phyloP scores from a whole-genome alignment of 257 asterid genomes.

The Cinchona pubescens region DNA sequence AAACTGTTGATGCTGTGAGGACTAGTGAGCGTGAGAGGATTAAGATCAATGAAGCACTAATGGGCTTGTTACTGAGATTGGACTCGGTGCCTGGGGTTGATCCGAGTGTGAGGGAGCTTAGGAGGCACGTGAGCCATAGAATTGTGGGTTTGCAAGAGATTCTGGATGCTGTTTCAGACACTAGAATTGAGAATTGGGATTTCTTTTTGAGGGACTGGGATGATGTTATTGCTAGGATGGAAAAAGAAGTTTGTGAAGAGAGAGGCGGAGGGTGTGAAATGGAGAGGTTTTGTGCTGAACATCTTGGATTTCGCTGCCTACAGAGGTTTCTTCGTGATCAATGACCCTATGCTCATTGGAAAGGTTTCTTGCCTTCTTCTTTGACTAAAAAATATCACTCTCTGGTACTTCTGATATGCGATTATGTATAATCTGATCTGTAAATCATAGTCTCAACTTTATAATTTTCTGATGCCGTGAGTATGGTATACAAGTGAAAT shows the following conservation, averaged over 20 bases:
- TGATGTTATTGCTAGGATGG: constrained; percentile 59
- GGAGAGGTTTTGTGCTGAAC: constrained; percentile 87
- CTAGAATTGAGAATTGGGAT: constrained; percentile 66
- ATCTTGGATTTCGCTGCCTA: constrained; percentile 82
- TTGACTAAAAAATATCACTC: background rate
- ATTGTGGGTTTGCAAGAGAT: constrained; percentile 95
- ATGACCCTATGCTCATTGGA: constrained; percentile 20
- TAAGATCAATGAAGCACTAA: constrained; percentile 76
- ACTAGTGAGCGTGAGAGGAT: constrained; percentile 61
- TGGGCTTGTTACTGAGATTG: constrained; percentile 60
- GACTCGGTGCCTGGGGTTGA: constrained; percentile 94
- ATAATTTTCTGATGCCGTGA: background rate
- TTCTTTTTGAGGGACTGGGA: constrained; percentile 83
- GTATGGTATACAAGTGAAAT: no score
- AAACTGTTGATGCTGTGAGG: constrained; percentile 92
- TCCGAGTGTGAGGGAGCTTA: constrained; percentile 74
- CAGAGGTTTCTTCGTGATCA: constrained; percentile 92
- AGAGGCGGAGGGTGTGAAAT: constrained; percentile 68
- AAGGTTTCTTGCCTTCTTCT: background rate
- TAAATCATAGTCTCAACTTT: background rate
- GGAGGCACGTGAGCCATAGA: constrained; percentile 80
- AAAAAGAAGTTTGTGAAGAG: constrained; percentile 60
- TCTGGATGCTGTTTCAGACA: constrained; percentile 72
- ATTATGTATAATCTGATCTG: background rate
- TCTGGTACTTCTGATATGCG: background rate